Percentiles rank a stretch among this genome's conserved stretches.
phyloP scores from a whole-genome alignment of 2,329 filamentous ascomycete species.

The Colletotrichum godetiae region DNA sequence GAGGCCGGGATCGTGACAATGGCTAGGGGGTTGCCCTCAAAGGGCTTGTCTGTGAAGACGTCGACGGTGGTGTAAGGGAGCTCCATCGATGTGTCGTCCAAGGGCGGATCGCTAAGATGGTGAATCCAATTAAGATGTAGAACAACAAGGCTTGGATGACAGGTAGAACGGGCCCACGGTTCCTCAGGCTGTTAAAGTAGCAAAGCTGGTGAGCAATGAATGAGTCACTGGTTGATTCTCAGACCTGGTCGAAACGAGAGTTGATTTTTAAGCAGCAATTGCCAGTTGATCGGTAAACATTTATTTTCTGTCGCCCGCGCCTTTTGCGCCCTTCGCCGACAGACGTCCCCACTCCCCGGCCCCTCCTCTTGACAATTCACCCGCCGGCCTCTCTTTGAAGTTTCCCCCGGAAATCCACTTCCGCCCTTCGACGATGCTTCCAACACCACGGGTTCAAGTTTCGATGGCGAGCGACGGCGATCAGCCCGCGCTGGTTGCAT shows the following conservation, averaged over 20 bases:
- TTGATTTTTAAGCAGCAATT: not conserved
- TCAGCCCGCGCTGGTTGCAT: too few species aligned
- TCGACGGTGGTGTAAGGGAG: constrained; percentile 66
- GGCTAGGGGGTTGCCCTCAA: constrained; percentile 70
- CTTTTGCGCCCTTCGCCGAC: constrained; percentile 7
- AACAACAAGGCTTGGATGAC: not conserved
- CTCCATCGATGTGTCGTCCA: constrained; percentile 42
- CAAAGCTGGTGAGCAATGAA: not conserved
- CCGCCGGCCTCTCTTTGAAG: not conserved
- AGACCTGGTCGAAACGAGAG: not conserved
- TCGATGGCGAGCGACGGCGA: too few species aligned
- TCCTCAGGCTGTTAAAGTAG: not conserved
- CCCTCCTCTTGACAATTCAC: not conserved
- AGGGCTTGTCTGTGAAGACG: constrained; percentile 65
- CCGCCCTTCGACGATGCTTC: too few species aligned
- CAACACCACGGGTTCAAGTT: too few species aligned
- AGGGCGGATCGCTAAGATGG: not conserved
- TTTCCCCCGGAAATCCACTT: too few species aligned
- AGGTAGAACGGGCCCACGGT: not conserved
- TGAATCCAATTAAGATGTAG: too few species aligned
- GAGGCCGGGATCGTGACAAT: constrained; percentile 64
- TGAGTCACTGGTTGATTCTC: not conserved
- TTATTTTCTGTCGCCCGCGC: not conserved
- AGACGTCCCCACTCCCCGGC: not conserved
- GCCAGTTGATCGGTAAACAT: not conserved